These are phyloP conservation scores for Cucumis hystrix DNA, from an alignment of 306 rosid species.

Conservation along the genomic window DNA sequence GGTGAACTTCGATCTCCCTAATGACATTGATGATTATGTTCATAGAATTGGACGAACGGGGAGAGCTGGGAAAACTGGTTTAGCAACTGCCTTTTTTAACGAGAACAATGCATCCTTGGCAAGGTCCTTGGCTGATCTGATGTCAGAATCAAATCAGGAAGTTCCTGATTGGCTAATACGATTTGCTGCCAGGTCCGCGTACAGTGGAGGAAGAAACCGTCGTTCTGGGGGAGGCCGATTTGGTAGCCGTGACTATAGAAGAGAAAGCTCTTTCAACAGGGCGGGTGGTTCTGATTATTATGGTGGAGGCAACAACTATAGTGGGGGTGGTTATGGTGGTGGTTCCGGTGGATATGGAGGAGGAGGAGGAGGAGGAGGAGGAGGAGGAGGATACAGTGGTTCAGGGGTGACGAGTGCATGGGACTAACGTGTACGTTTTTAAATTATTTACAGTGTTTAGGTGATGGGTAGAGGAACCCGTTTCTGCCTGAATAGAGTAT, in stretches of 20 bases:
- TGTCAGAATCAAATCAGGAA: slow-evolving; percentile 75
- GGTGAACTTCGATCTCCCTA: slow-evolving; percentile 83
- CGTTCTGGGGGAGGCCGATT: slow-evolving; percentile 72
- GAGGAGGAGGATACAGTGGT: slow-evolving; percentile 41
- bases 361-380: slow-evolving; percentile 50
- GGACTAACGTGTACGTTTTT: slow-evolving; percentile 33
- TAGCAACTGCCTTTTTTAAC: slow-evolving; percentile 83
- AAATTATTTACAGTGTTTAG: slow-evolving; percentile 19
- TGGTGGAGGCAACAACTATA: slow-evolving; percentile 26
- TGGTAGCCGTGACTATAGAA: slow-evolving; percentile 70
- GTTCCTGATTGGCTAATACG: slow-evolving; percentile 78
- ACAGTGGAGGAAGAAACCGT: slow-evolving; percentile 65
- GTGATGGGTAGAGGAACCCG: slow-evolving; percentile 25
- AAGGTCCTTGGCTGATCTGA: slow-evolving; percentile 57
- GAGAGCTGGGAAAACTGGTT: slow-evolving; percentile 77
- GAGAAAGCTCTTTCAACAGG: slow-evolving; percentile 34
- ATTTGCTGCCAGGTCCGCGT: slow-evolving; percentile 54
- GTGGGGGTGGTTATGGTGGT: slow-evolving; percentile 46
- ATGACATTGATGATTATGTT: slow-evolving; percentile 86
- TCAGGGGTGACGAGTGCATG: slow-evolving; percentile 61
- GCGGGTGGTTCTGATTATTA: slow-evolving; percentile 46
- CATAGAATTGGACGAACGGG: slow-evolving; percentile 94
- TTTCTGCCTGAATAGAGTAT: slow-evolving; percentile 15
- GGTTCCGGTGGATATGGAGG: slow-evolving; percentile 47
- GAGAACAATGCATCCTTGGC: slow-evolving; percentile 67